These are phyloP conservation scores for Retiboletus fuscus DNA, from an alignment of 1,284 basidiomycete genomes.

Conservation along the genomic window DNA sequence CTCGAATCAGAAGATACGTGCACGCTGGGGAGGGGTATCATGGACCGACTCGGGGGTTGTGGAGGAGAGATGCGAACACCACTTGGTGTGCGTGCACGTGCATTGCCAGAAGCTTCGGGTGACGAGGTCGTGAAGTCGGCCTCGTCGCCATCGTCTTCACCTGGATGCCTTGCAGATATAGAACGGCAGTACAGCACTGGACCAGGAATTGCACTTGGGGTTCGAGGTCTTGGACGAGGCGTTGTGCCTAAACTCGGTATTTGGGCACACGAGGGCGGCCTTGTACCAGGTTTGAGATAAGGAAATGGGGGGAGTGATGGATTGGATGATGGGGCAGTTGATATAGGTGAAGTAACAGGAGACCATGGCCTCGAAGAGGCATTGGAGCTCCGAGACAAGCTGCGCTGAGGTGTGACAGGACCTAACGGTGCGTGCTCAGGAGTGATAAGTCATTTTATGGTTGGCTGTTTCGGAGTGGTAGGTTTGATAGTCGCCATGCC, in stretches of 20 bases:
- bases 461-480: slow-evolving; percentile 62
- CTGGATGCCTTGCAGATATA: slow-evolving; percentile 60
- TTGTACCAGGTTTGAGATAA: slow-evolving; percentile 58
- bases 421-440: slow-evolving; percentile 60
- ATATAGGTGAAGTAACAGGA: slow-evolving; percentile 76
- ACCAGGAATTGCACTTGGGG: slow-evolving; percentile 79
- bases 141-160: slow-evolving; percentile 67
- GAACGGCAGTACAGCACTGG: slow-evolving; percentile 64
- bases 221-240: slow-evolving; percentile 75
- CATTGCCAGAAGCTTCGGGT: slow-evolving; percentile 46
- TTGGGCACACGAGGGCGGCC: slow-evolving; percentile 52
- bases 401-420: slow-evolving; percentile 62
- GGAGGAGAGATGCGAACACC: slow-evolving; percentile 61
- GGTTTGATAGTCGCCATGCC: slow-evolving; percentile 61
- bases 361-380: slow-evolving; percentile 84
- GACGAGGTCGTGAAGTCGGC: slow-evolving; percentile 54
- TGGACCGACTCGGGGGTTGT: slow-evolving; percentile 83
- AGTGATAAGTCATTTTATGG: slow-evolving; percentile 56
- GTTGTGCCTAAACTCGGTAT: slow-evolving; percentile 56
- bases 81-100: slow-evolving; percentile 55
- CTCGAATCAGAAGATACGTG: slow-evolving; percentile 77
- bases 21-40: slow-evolving; percentile 81
- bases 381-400: slow-evolving; percentile 79
- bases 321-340: slow-evolving; percentile 72
- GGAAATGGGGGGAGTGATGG: slow-evolving; percentile 57